Evolutionary conservation across 768 basidiomycete species (phyloP), one percentile per base, ranked within the genome.

Genomic region (Calocybe gangraenosa): DNA sequence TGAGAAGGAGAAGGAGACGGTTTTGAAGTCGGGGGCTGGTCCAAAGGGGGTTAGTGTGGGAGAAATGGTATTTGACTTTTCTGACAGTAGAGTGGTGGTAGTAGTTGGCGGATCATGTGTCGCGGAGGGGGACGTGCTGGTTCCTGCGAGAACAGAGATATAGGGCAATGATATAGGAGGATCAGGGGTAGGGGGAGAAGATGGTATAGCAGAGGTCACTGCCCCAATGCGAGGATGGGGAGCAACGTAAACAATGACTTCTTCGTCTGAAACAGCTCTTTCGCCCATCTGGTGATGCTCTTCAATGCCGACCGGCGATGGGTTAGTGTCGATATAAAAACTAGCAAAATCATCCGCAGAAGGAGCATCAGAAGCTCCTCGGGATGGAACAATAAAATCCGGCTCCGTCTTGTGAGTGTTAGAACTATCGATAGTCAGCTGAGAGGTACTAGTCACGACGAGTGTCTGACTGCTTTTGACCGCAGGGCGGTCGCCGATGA

Each of bases 161-260:
- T 44, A 21, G 37, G 59, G 35, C 13, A 56, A 23, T 28, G 51
- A 31, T 13, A 13, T 11, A 34, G 32, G 43, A 49, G 39, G 30
- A 40, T 55, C 22, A 1, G 55, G 36, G 14, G 46, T 48, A 3
- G 35, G 44, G 20, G 50, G 47, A 28, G 25, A 11, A 28, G 25
- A n/a, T 11, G 25, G 25, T 28, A 28, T 5, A 28, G 25, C n/a
- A n/a, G n/a, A n/a, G n/a, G n/a, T n/a, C n/a, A 28, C 11, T 28
- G 25, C 11, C 21, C 56, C 37, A 1, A 58, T 54, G 1, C 83
- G 76, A 3, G 86, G 87, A 55, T 85, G 76, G 0, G 87, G 87
- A 0, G 86, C 85, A 19, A 80, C 81, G 55, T 89, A 89, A 8
- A 90, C 86, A 44, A 90, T 88, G 3, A 76, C 58, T 45, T 90